A percentile compares a stretch with the other conserved stretches of the same genome.
phyloP scores from a whole-genome alignment of 306 rosid genomes.

The Vigna reflexopilosa region DNA sequence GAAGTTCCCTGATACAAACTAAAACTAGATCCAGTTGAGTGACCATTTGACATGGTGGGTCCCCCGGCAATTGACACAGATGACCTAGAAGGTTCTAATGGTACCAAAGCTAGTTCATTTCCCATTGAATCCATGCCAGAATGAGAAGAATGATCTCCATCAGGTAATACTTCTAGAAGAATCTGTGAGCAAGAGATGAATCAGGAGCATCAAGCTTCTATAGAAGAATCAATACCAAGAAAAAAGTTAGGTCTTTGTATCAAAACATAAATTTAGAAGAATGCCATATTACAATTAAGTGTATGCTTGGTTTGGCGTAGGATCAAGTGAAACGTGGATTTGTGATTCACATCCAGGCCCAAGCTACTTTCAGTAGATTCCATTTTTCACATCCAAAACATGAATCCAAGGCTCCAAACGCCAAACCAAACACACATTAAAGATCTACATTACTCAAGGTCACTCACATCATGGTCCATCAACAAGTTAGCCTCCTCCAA shows the following conservation, averaged over 20 bases:
- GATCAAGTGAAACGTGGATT: too few species aligned
- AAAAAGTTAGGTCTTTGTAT: constrained; percentile 23
- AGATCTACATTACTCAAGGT: constrained; percentile 26
- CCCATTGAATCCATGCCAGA: constrained; percentile 73
- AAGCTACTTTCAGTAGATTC: neutral
- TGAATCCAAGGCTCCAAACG: neutral
- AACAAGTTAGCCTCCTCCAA: constrained; percentile 78
- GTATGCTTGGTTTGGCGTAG: too few species aligned
- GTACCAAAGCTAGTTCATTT: constrained; percentile 89
- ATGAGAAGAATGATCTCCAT: constrained; percentile 49
- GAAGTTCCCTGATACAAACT: constrained; percentile 66
- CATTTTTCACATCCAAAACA: neutral
- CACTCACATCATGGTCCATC: constrained; percentile 96
- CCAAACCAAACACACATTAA: too few species aligned
- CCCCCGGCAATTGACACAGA: constrained; percentile 92
- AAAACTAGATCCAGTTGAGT: constrained; percentile 66
- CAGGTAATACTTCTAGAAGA: constrained; percentile 73
- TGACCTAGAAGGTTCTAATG: constrained; percentile 89
- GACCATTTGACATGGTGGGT: constrained; percentile 86
- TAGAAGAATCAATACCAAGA: constrained; percentile 37
- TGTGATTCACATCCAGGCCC: neutral
- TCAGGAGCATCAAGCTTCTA: constrained; percentile 40
- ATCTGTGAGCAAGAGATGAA: constrained; percentile 67
- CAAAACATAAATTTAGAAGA: constrained; percentile 23
- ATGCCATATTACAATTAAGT: neutral